These are phyloP conservation scores for Chenopodium formosanum DNA, from an alignment of 148 eudicot species.

Conservation along the genomic window DNA sequence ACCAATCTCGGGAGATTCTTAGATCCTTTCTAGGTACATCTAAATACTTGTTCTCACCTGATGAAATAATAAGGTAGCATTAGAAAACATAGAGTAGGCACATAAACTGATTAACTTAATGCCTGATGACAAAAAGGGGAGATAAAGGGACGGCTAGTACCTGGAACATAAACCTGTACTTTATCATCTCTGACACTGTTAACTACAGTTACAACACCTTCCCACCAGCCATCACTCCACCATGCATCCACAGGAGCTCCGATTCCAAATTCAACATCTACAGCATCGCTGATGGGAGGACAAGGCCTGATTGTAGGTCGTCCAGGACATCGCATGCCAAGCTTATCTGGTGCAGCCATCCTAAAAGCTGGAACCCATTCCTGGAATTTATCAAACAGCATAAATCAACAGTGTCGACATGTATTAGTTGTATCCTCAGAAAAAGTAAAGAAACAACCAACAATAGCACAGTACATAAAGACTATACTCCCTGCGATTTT, in stretches of 20 bases:
- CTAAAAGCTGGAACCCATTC: constrained; percentile 84
- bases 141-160: constrained; percentile 31
- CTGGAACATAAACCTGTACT: constrained; percentile 62
- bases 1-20: constrained; percentile 84
- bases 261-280: constrained; percentile 40
- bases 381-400: constrained; percentile 34
- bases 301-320: constrained; percentile 79
- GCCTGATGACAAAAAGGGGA: background rate
- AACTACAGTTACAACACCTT: constrained; percentile 68
- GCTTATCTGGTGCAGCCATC: constrained; percentile 73
- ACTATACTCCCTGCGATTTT: background rate
- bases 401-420: background rate
- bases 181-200: constrained; percentile 32
- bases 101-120: background rate
- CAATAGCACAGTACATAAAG: background rate
- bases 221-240: constrained; percentile 99
- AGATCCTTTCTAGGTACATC: constrained; percentile 45
- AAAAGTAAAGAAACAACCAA: background rate
- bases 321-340: constrained; percentile 65
- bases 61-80: background rate
- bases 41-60: constrained; percentile 74
- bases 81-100: background rate
- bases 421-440: background rate
- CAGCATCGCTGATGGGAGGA: constrained; percentile 29
- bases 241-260: constrained; percentile 89